A percentile compares a stretch with the other conserved stretches of the same genome.
phyloP scores from a whole-genome alignment of 768 basidiomycete genomes.

The Mycena galopus region DNA sequence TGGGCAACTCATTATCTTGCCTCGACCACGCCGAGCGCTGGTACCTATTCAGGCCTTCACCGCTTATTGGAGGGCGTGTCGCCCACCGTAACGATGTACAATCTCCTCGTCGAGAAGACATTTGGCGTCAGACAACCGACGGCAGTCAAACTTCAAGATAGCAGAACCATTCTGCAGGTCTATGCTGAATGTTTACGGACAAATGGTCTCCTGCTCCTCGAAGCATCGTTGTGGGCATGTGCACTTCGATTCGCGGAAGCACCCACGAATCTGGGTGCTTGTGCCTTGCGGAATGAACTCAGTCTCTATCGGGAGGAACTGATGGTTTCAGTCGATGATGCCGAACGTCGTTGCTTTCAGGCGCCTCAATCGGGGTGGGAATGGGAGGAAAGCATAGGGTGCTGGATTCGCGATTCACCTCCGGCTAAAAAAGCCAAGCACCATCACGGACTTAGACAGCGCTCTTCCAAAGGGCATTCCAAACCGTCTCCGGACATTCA shows the following conservation, averaged over 20 bases:
- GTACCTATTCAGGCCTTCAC: not conserved
- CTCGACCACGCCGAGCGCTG: not conserved
- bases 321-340: slow-evolving; percentile 63
- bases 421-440: slow-evolving; percentile 16
- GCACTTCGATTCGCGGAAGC: slow-evolving; percentile 61
- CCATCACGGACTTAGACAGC: not conserved
- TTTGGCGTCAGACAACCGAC: slow-evolving; percentile 25
- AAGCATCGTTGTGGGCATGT: slow-evolving; percentile 67
- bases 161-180: slow-evolving; percentile 34
- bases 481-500: not conserved
- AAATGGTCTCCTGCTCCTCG: slow-evolving; percentile 53
- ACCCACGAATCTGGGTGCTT: slow-evolving; percentile 3
- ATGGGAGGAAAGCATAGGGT: slow-evolving; percentile 62
- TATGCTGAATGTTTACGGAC: slow-evolving; percentile 48
- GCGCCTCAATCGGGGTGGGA: slow-evolving; percentile 49
- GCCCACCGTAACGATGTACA: slow-evolving; percentile 44
- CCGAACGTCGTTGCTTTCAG: slow-evolving; percentile 63
- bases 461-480: not conserved
- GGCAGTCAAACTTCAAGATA: slow-evolving; percentile 15
- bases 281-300: slow-evolving; percentile 35
- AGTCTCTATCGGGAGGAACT: slow-evolving; percentile 54
- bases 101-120: slow-evolving; percentile 42
- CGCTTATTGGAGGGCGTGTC: slow-evolving; percentile 18
- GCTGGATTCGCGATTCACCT: slow-evolving; percentile 52
- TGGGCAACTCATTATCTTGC: slow-evolving; percentile 29